Percentiles rank a stretch among this genome's conserved stretches.
Conservation (phyloP, 2,329 filamentous ascomycete genomes). For the Spiromastix sp. region DNA sequence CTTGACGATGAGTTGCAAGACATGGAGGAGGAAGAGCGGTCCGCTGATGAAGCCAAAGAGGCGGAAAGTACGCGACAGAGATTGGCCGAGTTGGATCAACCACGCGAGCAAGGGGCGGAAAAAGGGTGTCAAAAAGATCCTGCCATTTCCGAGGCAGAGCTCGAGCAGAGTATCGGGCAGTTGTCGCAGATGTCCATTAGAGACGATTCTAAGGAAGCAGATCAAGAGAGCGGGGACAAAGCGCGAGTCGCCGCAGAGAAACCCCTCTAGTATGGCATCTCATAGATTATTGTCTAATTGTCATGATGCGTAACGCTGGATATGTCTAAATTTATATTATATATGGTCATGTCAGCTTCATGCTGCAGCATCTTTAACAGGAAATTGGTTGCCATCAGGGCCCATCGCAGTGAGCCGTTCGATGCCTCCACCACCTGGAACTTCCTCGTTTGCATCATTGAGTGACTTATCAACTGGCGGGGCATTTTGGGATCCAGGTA, state of each 20-base stretch:
- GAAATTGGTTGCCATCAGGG: too few species aligned
- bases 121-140: constrained; percentile 10
- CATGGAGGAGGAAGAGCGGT: constrained; percentile 52
- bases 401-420: too few species aligned
- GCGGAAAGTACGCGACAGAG: constrained; percentile 38
- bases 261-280: too few species aligned
- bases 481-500: too few species aligned
- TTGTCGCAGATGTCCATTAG: constrained; percentile 33
- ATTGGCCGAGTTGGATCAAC: constrained; percentile 38
- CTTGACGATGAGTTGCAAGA: constrained; percentile 79
- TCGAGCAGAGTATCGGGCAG: constrained; percentile 29
- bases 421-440: too few species aligned
- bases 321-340: too few species aligned
- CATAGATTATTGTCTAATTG: too few species aligned
- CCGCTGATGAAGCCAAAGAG: constrained; percentile 38
- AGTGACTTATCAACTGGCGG: too few species aligned
- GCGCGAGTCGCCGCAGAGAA: background rate
- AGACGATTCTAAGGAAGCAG: constrained; percentile 18
- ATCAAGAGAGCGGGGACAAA: constrained; percentile 11
- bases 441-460: too few species aligned
- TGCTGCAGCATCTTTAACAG: too few species aligned
- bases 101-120: constrained; percentile 26
- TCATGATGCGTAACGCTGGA: too few species aligned
- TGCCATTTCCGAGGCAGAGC: constrained; percentile 17
- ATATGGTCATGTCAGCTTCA: too few species aligned